These are phyloP conservation scores for Harrya chromipes DNA, from an alignment of 768 basidiomycete genomes.

Conservation along the genomic window DNA sequence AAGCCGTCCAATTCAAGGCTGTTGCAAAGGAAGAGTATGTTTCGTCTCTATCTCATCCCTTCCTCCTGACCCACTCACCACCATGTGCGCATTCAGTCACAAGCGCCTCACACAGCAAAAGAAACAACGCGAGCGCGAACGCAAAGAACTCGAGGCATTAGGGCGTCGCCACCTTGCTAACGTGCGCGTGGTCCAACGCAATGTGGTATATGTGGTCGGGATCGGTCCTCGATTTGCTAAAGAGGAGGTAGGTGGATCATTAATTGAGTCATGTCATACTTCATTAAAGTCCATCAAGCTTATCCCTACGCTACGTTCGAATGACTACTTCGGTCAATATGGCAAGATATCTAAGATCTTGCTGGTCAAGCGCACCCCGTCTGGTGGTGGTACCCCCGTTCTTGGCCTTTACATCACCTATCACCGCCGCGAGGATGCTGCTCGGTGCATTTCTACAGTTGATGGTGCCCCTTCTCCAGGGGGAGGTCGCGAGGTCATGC, in stretches of 20 bases:
- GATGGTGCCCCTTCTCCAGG: slow-evolving; percentile 92
- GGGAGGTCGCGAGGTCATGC: slow-evolving; percentile 84
- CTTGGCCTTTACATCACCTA: slow-evolving; percentile 98
- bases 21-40: slow-evolving; percentile 94
- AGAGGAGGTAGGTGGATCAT: slow-evolving; percentile 72
- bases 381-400: slow-evolving; percentile 67
- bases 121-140: slow-evolving; percentile 90
- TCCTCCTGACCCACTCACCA: slow-evolving; percentile 13
- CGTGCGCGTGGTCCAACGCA: slow-evolving; percentile 94
- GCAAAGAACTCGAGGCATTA: slow-evolving; percentile 88
- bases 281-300: slow-evolving; percentile 45
- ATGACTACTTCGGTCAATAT: slow-evolving; percentile 98
- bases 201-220: slow-evolving; percentile 94
- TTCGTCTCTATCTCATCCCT: not conserved
- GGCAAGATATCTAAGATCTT: slow-evolving; percentile 97
- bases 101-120: slow-evolving; percentile 95
- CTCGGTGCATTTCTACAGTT: slow-evolving; percentile 86
- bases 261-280: not conserved
- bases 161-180: slow-evolving; percentile 86
- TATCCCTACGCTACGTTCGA: slow-evolving; percentile 87
- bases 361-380: slow-evolving; percentile 82
- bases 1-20: slow-evolving; percentile 91
- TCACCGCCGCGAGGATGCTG: slow-evolving; percentile 90
- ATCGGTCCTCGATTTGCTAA: slow-evolving; percentile 92
- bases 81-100: slow-evolving; percentile 51